Conservation (phyloP, 1,139 yeast species). For the Pichia kudriavzevii region DNA sequence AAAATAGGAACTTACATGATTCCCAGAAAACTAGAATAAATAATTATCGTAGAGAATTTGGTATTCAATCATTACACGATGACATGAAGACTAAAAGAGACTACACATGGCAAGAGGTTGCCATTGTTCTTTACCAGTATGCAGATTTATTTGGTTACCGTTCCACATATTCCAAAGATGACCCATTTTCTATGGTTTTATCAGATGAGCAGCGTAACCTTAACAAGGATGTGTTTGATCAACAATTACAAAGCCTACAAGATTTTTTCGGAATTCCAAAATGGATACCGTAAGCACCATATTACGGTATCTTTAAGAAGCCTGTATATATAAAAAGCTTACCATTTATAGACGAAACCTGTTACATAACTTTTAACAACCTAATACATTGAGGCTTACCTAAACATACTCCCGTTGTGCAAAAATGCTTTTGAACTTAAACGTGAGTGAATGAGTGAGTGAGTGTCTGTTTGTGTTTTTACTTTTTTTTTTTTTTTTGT, state of each 20-base stretch:
- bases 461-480: no score
- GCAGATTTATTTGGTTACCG: constrained; percentile 17
- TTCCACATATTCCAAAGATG: constrained; percentile 12
- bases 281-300: constrained; percentile 6
- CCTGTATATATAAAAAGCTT: no score
- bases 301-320: no score
- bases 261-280: constrained; percentile 11
- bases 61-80: constrained; percentile 15
- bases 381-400: no score
- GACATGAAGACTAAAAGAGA: constrained; percentile 11
- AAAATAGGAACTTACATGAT: no score
- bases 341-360: no score
- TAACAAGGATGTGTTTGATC: constrained; percentile 11
- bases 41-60: constrained; percentile 14
- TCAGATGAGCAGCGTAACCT: constrained; percentile 11
- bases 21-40: not conserved
- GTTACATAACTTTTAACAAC: no score
- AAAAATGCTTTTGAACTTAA: no score
- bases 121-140: constrained; percentile 17
- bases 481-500: no score
- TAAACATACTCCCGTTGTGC: no score
- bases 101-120: constrained; percentile 25
- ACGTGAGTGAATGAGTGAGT: no score
- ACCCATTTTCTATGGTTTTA: constrained; percentile 14
- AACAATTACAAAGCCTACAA: constrained; percentile 9